Conservation (phyloP, 2,329 filamentous ascomycete species). For the Pseudocercospora cruenta region DNA sequence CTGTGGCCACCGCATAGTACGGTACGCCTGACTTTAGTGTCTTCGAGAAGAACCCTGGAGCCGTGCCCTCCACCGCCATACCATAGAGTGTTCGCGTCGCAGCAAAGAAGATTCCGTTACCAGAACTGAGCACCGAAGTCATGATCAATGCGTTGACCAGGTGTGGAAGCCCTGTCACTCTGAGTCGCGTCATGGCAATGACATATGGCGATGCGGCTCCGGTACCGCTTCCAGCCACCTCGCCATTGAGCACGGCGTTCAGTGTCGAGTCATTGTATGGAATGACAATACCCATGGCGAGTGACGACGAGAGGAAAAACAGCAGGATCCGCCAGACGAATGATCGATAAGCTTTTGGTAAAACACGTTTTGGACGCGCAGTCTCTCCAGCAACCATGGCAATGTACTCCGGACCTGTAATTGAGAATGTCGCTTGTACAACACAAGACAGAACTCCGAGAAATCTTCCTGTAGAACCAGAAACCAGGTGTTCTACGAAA, state of each 20-base stretch:
- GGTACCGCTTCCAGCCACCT: slow-evolving; percentile 49
- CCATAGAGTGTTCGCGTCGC: slow-evolving; percentile 69
- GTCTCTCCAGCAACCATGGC: slow-evolving; percentile 68
- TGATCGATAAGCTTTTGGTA: slow-evolving; percentile 75
- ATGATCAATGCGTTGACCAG: slow-evolving; percentile 73
- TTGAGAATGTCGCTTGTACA: slow-evolving; percentile 70
- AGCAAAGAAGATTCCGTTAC: slow-evolving; percentile 69
- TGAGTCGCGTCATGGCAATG: slow-evolving; percentile 68
- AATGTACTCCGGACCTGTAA: slow-evolving; percentile 69
- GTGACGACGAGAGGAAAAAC: slow-evolving; percentile 75
- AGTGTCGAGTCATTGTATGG: slow-evolving; percentile 69
- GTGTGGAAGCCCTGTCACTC: slow-evolving; percentile 65
- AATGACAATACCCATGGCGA: slow-evolving; percentile 72
- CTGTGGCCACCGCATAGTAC: slow-evolving; percentile 57
- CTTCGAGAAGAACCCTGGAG: slow-evolving; percentile 57
- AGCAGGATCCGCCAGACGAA: slow-evolving; percentile 76
- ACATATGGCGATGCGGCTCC: slow-evolving; percentile 71
- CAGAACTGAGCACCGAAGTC: slow-evolving; percentile 67
- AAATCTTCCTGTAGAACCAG: slow-evolving; percentile 70
- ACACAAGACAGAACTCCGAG: slow-evolving; percentile 76
- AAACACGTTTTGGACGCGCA: slow-evolving; percentile 68
- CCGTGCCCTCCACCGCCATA: slow-evolving; percentile 62
- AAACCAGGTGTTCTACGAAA: slow-evolving; percentile 60
- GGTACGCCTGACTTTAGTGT: slow-evolving; percentile 63
- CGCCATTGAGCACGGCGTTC: slow-evolving; percentile 61